phyloP scores from a whole-genome alignment of 2,329 filamentous ascomycete species.

The Scytalidium lignicola region DNA sequence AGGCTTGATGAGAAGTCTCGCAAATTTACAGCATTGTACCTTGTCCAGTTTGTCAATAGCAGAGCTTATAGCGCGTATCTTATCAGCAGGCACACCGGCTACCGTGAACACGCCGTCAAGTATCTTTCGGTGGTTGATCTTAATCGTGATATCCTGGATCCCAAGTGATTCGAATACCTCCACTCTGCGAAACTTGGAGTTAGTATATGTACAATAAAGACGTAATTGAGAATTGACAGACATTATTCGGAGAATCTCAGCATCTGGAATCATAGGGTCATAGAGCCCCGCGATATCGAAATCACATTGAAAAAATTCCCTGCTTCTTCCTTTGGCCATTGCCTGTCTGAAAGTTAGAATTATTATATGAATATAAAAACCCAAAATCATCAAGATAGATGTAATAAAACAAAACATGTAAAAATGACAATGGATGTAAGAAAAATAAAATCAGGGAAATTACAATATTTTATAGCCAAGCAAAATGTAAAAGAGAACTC shows the following conservation, averaged over 20 bases:
- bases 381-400: no score
- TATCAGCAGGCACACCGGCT: slow-evolving; percentile 80
- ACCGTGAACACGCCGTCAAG: slow-evolving; percentile 89
- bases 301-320: slow-evolving; percentile 97
- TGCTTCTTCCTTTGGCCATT: slow-evolving; percentile 86
- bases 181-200: background rate
- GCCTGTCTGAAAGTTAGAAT: slow-evolving; percentile 35
- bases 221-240: slow-evolving; percentile 29
- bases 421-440: no score
- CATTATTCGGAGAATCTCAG: slow-evolving; percentile 80
- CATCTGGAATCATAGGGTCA: slow-evolving; percentile 88
- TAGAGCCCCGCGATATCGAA: slow-evolving; percentile 88
- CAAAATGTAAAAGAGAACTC: background rate
- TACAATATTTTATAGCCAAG: background rate
- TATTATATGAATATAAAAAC: no score
- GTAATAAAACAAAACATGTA: no score
- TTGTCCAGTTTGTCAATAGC: slow-evolving; percentile 97
- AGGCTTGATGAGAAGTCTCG: background rate
- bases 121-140: slow-evolving; percentile 93
- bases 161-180: slow-evolving; percentile 81
- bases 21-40: background rate
- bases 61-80: slow-evolving; percentile 83
- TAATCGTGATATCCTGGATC: slow-evolving; percentile 66
- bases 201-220: background rate
- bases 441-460: no score